Percentiles rank a stretch among this genome's conserved stretches.
phyloP scores from a whole-genome alignment of 345 rosid species.

The Eucalyptus tenuipes region DNA sequence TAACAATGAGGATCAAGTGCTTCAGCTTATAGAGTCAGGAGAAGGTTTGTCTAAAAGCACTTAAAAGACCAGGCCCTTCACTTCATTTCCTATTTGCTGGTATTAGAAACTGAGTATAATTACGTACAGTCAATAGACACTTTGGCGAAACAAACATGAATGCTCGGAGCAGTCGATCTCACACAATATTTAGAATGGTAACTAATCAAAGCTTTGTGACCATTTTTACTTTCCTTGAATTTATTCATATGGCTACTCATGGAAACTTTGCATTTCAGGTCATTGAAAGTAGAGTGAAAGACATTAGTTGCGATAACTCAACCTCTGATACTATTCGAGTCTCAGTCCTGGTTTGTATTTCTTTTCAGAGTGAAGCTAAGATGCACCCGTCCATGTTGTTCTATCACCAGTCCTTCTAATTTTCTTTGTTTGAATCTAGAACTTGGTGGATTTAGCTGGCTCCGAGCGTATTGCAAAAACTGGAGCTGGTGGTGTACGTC shows the following conservation, averaged over 20 bases:
- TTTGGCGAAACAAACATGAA: constrained; percentile 98
- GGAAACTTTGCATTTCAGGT: constrained; percentile 33
- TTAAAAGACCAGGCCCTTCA: not conserved
- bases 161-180: constrained; percentile 91
- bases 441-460: constrained; percentile 93
- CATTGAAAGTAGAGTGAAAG: constrained; percentile 79
- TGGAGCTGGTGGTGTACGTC: constrained; percentile 87
- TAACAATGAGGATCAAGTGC: constrained; percentile 70
- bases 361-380: not conserved
- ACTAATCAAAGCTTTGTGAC: not conserved
- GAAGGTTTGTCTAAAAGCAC: constrained; percentile 49
- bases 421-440: constrained; percentile 23
- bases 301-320: constrained; percentile 19
- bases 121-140: constrained; percentile 63
- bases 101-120: not conserved
- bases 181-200: constrained; percentile 98
- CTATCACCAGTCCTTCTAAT: not conserved
- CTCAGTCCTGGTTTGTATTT: constrained; percentile 64
- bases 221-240: not conserved
- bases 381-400: not conserved
- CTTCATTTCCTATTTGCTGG: not conserved
- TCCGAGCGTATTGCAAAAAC: constrained; percentile 93
- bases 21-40: constrained; percentile 69
- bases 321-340: constrained; percentile 69
- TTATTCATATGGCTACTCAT: not conserved